Evolutionary conservation across 2,329 filamentous ascomycete genomes (phyloP).

Genomic region (Samsoniella hepiali): DNA sequence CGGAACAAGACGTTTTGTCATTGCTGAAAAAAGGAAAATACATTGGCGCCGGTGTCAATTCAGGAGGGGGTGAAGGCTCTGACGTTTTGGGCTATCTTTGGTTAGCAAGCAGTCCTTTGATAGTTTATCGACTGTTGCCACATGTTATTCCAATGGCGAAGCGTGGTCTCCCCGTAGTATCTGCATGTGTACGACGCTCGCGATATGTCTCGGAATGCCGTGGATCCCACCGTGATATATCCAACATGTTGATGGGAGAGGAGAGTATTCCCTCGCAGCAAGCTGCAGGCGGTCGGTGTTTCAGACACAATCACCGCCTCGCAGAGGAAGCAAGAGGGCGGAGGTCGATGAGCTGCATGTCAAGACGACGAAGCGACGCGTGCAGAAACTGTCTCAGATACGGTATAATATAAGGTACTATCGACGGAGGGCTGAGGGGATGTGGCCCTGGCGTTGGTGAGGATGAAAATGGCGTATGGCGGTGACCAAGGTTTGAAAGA

Average conservation of each 20-base stretch:
- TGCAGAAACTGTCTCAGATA: slow-evolving; percentile 16
- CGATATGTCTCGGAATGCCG: slow-evolving; percentile 1
- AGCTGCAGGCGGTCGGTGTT: slow-evolving; percentile 7
- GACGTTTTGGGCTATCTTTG: background rate
- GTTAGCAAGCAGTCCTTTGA: background rate
- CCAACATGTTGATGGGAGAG: background rate
- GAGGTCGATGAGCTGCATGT: slow-evolving; percentile 8
- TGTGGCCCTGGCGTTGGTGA: too few species aligned
- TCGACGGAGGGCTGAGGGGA: background rate
- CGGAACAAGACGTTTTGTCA: background rate
- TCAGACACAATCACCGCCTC: slow-evolving; percentile 10
- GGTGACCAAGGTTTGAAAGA: background rate
- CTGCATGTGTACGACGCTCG: background rate
- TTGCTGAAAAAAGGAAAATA: background rate
- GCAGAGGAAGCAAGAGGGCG: background rate
- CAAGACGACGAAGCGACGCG: background rate
- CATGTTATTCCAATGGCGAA: background rate
- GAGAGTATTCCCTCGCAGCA: background rate
- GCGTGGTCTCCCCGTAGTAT: background rate
- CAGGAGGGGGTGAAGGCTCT: background rate
- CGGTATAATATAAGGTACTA: background rate
- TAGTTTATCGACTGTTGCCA: background rate
- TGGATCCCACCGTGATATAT: background rate
- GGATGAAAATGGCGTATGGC: background rate
- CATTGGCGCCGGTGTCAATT: slow-evolving; percentile 2